Percentiles rank a stretch among this genome's conserved stretches.
Evolutionary conservation across 306 rosid genomes (phyloP).

Genomic region (Rosa chinensis): DNA sequence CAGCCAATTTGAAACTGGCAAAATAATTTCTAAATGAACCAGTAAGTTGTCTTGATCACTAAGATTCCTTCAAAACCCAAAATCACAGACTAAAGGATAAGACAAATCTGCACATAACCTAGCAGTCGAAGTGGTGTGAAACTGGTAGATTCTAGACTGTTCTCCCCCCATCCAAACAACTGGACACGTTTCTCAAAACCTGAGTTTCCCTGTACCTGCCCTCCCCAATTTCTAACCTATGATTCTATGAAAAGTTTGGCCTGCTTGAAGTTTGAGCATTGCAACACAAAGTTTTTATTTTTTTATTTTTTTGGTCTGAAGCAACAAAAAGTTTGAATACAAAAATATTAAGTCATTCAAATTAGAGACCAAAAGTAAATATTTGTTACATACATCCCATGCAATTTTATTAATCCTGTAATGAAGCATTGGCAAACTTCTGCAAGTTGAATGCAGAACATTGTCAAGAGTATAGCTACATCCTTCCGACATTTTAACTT

Average conservation of each 20-base stretch:
- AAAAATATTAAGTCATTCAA: not conserved
- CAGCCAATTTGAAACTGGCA: not conserved
- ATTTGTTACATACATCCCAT: not conserved
- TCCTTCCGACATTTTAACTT: not conserved
- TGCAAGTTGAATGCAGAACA: not conserved
- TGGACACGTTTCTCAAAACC: no score
- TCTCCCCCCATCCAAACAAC: no score
- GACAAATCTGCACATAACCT: not conserved
- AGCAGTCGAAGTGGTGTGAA: no score
- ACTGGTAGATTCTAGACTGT: not conserved
- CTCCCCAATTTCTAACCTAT: not conserved
- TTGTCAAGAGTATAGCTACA: not conserved
- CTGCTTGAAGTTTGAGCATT: slow-evolving; percentile 2
- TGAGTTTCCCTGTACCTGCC: not conserved
- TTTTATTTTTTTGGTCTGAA: no score
- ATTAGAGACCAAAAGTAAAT: not conserved
- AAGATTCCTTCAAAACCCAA: not conserved
- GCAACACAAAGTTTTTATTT: not conserved
- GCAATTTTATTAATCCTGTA: not conserved
- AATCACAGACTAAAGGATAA: not conserved
- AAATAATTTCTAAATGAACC: not conserved
- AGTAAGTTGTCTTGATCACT: not conserved
- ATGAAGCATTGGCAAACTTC: not conserved
- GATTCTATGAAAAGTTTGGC: not conserved
- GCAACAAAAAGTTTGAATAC: not conserved